Percentiles rank a stretch among this genome's conserved stretches.
phyloP scores from a whole-genome alignment of 2,329 filamentous ascomycete species.

The Paecilomyces formosus region DNA sequence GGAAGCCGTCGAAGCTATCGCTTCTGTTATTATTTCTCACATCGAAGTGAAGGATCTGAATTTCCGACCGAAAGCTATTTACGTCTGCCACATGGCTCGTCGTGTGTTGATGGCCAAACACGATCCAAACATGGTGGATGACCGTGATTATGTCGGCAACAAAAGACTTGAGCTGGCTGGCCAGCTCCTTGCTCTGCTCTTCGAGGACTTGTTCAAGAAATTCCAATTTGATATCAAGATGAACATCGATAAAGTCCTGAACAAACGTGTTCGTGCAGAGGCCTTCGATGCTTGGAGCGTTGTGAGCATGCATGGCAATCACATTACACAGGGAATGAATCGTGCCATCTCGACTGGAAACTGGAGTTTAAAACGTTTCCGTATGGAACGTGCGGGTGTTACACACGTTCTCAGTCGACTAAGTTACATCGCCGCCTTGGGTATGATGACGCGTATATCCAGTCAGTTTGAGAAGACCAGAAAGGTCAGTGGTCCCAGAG shows the following conservation, averaged over 20 bases:
- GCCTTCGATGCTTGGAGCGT: conserved; percentile 82
- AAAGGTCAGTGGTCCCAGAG: conserved; percentile 92
- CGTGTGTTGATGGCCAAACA: conserved; percentile 90
- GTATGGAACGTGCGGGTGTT: conserved; percentile 95
- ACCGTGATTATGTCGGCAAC: conserved; percentile 96
- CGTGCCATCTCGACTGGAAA: conserved; percentile 95
- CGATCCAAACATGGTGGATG: conserved; percentile 82
- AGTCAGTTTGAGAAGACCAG: conserved; percentile 98
- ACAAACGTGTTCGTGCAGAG: conserved; percentile 83
- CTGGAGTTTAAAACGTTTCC: conserved; percentile 96
- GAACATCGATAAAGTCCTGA: conserved; percentile 90
- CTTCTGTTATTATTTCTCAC: conserved; percentile 89
- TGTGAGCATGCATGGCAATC: conserved; percentile 74
- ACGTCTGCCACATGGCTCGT: conserved; percentile 96
- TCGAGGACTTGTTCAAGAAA: conserved; percentile 96
- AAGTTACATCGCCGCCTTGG: conserved; percentile 92
- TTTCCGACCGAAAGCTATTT: conserved; percentile 94
- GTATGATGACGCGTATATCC: conserved; percentile 99
- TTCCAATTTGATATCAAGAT: conserved; percentile 84
- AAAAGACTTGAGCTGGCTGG: conserved; percentile 92
- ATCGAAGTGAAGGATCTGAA: conserved; percentile 86
- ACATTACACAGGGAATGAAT: conserved; percentile 89
- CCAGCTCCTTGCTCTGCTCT: conserved; percentile 84
- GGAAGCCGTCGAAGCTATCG: conserved; percentile 86
- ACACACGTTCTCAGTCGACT: conserved; percentile 92